A percentile compares a stretch with the other conserved stretches of the same genome.
phyloP scores from a whole-genome alignment of 129 eudicot species.

The Flaveria sonorensis region DNA sequence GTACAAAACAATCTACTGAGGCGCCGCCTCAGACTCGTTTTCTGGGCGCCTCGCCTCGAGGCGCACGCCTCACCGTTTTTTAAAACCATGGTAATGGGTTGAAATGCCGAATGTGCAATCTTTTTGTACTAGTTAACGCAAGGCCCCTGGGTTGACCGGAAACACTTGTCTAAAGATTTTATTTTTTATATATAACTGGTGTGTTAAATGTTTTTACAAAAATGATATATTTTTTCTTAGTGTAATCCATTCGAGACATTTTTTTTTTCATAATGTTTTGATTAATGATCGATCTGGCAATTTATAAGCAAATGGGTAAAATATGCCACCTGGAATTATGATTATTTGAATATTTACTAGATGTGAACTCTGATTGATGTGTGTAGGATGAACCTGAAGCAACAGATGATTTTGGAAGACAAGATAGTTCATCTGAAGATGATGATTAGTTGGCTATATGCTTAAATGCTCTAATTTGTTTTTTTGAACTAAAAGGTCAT shows the following conservation, averaged over 20 bases:
- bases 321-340: too few relatives aligned
- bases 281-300: too few relatives aligned
- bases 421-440: conserved; percentile 49
- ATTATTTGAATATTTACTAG: neutral
- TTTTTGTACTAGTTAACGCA: neutral
- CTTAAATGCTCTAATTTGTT: neutral
- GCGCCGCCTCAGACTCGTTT: too few relatives aligned
- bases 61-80: too few relatives aligned
- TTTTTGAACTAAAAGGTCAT: conserved; percentile 13
- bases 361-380: neutral
- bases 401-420: conserved; percentile 41
- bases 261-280: neutral
- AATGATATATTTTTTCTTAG: neutral
- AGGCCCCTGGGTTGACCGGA: neutral
- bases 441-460: conserved; percentile 28
- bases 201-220: neutral
- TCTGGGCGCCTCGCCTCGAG: too few relatives aligned
- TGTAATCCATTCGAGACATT: too few relatives aligned
- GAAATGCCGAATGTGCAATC: neutral
- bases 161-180: neutral
- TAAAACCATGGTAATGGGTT: neutral
- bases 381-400: conserved; percentile 41
- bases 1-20: too few relatives aligned
- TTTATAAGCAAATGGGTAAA: too few relatives aligned
- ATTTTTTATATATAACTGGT: neutral